Base-by-base conservation (phyloP, 768 basidiomycete species). In the Crassisporium funariophilum region DNA sequence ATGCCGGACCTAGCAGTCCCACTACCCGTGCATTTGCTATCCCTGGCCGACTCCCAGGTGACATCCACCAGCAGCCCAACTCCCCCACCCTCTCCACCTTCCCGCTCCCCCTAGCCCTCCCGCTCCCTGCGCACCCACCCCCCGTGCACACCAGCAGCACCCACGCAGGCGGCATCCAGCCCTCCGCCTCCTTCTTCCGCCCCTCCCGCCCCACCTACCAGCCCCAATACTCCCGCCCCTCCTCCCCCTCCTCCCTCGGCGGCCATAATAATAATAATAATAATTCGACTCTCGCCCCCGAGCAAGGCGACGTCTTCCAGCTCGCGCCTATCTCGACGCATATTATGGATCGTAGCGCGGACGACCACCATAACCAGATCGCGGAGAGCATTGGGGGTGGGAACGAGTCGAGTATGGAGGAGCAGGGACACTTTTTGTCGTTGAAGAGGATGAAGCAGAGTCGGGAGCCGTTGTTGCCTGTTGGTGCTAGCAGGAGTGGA, bases 101-200 rank as follows among this genome's bases (percentile, higher is more conserved):
- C 37, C 41, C 49, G 20, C 41, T 44, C 12, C 50, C 54, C 15
- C 44, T 20, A 11, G 50, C 41, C 16, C 35, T 23, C 35, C 40
- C 40, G 31, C 33, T 38, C 17, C 21, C 62, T 31, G 50, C 57
- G 5, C 49, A 41, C 24, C 53, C 62, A 27, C 47, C 49, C 31
- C 43, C 44, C 37, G 51, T 49, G 8, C 62, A 70, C 38, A 34
- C 50, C 37, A 67, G 68, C 44, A 61, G 78, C 1, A 84, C 85
- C 0, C 85, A 89, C 62, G 83, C 83, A 10, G 79, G 81, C 35
- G 88, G 87, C 23, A 86, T 91, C 15, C 81, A 84, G 45, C 88
- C 91, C 12, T 83, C 88, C 8, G 80, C 87, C 4, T 84, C 86
- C 5, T 91, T 91, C 70, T 91, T 91, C 59, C 80, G 75, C 16